Evolutionary conservation across 83 land plant genomes (phyloP), one percentile per base, ranked within the genome.

Genomic region (Diphasiastrum complanatum): DNA sequence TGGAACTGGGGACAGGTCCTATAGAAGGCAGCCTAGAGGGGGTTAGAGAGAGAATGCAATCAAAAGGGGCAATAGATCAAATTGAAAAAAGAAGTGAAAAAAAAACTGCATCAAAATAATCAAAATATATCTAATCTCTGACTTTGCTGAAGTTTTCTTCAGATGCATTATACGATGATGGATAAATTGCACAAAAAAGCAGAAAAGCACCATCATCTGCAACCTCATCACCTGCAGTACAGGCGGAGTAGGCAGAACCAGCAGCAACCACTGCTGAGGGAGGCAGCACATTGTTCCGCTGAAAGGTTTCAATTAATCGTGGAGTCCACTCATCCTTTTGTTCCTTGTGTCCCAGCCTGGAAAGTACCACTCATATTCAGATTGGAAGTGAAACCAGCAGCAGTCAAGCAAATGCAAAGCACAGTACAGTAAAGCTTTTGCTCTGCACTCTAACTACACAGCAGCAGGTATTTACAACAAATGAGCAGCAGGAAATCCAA

Each of bases 311-410:
- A 45, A 93, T 75, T 65, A 78, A 60, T 46, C 96, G 84, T 14
- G 99, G 99, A 34, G 29, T 52, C 82, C 85, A 93, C 63, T 93
- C 99, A 72, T 93, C 99, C 57, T 93, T 93, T 71, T 83, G 96
- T 64, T 86, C 99, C 67, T 80, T 78, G 54, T 93, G 99, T 5
- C 99, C 99, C 53, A 93, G 71, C 70, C 98, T 92, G 35, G 14
- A 50, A 16, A 23, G 11, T 18, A 18, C 12, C 22, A 50, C 16
- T 16, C 53, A 55, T 10, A 27, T 27, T 35, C n/a, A 24, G 31
- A 1, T 14, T 41, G 0, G 18, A 41, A 41, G n/a, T n/a, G 1
- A 1, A 41, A 0, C n/a, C 1, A 41, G 1, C 45, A 41, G 45
- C 12, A 14, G 18, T 41, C n/a, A 14, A 14, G 18, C 45, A 14